phyloP scores from a whole-genome alignment of 208 protist genomes.

The Acanthamoeba quina region DNA sequence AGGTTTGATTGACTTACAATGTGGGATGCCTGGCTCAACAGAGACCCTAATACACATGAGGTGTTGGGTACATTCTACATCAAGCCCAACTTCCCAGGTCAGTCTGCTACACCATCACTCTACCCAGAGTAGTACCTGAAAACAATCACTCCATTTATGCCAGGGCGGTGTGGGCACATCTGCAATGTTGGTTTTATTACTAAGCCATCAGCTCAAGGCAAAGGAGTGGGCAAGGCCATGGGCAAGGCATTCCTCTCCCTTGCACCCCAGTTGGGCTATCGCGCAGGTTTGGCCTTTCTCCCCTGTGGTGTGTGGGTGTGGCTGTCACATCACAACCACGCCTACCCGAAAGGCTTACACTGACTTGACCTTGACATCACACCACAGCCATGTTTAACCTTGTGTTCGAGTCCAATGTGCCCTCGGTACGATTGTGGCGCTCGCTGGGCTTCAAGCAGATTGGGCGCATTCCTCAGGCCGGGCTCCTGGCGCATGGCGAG shows the following conservation, averaged over 20 bases:
- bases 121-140: background rate
- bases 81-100: slow-evolving; percentile 60
- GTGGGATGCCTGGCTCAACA: background rate
- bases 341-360: background rate
- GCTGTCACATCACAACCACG: too few species aligned
- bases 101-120: background rate
- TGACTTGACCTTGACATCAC: background rate
- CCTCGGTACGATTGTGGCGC: slow-evolving; percentile 6
- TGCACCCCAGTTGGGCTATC: slow-evolving; percentile 3
- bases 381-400: slow-evolving; percentile 52
- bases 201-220: background rate
- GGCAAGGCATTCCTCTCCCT: background rate
- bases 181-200: slow-evolving; percentile 26
- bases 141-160: too few species aligned
- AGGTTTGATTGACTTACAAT: background rate
- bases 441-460: slow-evolving; percentile 40
- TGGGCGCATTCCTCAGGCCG: background rate
- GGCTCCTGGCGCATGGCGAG: background rate
- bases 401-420: slow-evolving; percentile 12
- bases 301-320: too few species aligned
- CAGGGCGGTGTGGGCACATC: slow-evolving; percentile 24
- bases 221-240: slow-evolving; percentile 39
- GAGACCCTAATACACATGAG: background rate
- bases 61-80: slow-evolving; percentile 42
- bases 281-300: background rate